Evolutionary conservation across 2,329 filamentous ascomycete genomes (phyloP).

Genomic region (Sclerotinia borealis): DNA sequence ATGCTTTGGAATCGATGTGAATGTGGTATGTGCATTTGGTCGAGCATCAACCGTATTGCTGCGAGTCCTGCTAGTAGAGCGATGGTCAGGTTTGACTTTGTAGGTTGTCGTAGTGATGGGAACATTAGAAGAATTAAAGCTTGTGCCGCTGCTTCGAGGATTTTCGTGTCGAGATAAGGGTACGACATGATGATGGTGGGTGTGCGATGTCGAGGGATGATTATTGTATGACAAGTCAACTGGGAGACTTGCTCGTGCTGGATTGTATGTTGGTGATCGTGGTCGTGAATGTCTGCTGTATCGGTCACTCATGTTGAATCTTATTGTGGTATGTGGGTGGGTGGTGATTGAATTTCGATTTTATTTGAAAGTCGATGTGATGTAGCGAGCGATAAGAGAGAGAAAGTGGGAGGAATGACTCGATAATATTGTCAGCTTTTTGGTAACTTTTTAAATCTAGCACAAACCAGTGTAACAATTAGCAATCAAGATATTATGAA

Average conservation of each 20-base stretch:
- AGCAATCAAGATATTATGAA: constrained; percentile 2
- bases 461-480: constrained; percentile 1
- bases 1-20: constrained; percentile 45
- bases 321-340: neutral
- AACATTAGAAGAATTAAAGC: constrained; percentile 22
- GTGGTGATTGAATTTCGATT: neutral
- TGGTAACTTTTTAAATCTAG: neutral
- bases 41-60: constrained; percentile 45
- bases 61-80: constrained; percentile 43
- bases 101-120: constrained; percentile 50
- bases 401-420: neutral
- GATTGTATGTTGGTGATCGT: constrained; percentile 43
- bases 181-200: constrained; percentile 46
- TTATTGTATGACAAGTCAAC: constrained; percentile 34
- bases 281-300: constrained; percentile 41
- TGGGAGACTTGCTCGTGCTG: constrained; percentile 49
- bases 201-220: neutral
- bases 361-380: neutral
- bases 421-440: neutral
- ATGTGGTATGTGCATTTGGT: constrained; percentile 43
- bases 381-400: neutral
- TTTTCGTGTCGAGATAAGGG: constrained; percentile 37
- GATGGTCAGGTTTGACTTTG: constrained; percentile 47
- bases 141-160: constrained; percentile 34
- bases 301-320: constrained; percentile 41